phyloP scores from a whole-genome alignment of 768 basidiomycete genomes.

The Termitomyces sp. region DNA sequence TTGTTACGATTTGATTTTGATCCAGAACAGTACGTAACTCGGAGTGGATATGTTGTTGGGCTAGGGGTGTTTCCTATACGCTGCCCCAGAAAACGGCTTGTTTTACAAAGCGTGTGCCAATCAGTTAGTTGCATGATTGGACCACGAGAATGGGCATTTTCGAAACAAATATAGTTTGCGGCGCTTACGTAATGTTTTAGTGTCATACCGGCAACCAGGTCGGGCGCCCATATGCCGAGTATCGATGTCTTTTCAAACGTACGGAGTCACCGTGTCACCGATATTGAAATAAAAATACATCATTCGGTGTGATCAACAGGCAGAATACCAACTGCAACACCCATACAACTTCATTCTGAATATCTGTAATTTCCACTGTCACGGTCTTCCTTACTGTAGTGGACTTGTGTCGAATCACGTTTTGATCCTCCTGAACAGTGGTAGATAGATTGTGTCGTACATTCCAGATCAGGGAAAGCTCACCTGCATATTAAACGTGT shows the following conservation, averaged over 20 bases:
- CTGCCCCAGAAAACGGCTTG: too few species aligned
- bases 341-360: background rate
- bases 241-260: too few species aligned
- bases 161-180: too few species aligned
- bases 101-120: too few species aligned
- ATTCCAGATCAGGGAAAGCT: background rate
- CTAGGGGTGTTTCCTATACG: background rate
- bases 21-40: background rate
- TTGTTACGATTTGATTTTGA: background rate
- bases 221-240: too few species aligned
- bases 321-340: too few species aligned
- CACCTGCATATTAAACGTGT: constrained; percentile 4
- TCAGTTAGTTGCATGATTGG: background rate
- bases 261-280: too few species aligned
- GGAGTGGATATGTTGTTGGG: background rate
- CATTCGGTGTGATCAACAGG: too few species aligned
- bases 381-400: constrained; percentile 13
- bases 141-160: background rate
- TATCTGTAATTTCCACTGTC: constrained; percentile 15
- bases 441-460: background rate
- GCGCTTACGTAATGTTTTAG: too few species aligned
- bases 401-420: background rate
- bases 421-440: background rate
- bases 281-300: too few species aligned
- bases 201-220: too few species aligned